Percentiles rank a stretch among this genome's conserved stretches.
These are phyloP conservation scores for Coemansia pectinata DNA, from an alignment of 192 early-diverging fungal species.

Conservation along the genomic window DNA sequence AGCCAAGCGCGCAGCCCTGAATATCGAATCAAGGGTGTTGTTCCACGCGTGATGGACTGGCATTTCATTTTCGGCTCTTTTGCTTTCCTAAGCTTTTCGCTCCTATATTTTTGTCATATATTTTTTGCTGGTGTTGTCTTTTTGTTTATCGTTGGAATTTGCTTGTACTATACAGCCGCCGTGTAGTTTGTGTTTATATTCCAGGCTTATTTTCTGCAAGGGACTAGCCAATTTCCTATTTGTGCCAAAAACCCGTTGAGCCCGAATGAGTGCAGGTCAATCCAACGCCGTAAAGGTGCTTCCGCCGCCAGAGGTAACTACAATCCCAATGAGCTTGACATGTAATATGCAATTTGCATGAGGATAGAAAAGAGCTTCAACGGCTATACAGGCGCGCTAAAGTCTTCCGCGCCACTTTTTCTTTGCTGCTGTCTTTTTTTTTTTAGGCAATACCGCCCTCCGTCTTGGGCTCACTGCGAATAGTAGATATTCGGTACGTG, in stretches of 20 bases:
- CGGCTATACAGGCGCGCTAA: not conserved
- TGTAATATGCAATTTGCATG: not conserved
- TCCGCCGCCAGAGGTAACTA: constrained; percentile 1
- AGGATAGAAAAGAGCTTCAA: not conserved
- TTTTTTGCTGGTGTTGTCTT: not conserved
- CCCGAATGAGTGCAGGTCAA: not conserved
- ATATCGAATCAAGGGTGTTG: not conserved
- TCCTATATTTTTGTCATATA: not conserved
- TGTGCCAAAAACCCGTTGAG: not conserved
- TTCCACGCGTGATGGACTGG: not conserved
- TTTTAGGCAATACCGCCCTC: not conserved
- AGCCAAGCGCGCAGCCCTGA: not conserved
- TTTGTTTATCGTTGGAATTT: not conserved
- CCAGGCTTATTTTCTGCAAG: not conserved
- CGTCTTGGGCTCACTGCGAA: constrained; percentile 16
- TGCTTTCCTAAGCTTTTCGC: not conserved
- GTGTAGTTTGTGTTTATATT: not conserved
- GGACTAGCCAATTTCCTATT: not conserved
- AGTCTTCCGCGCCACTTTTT: not conserved
- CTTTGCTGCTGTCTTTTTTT: not conserved
- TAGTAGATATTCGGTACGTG: constrained; percentile 25
- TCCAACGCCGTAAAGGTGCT: not conserved
- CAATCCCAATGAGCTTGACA: not conserved
- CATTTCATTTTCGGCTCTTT: too few relatives aligned
- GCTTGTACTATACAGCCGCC: not conserved